Conservation (phyloP, 768 basidiomycete genomes). For the Pholiota molesta region DNA sequence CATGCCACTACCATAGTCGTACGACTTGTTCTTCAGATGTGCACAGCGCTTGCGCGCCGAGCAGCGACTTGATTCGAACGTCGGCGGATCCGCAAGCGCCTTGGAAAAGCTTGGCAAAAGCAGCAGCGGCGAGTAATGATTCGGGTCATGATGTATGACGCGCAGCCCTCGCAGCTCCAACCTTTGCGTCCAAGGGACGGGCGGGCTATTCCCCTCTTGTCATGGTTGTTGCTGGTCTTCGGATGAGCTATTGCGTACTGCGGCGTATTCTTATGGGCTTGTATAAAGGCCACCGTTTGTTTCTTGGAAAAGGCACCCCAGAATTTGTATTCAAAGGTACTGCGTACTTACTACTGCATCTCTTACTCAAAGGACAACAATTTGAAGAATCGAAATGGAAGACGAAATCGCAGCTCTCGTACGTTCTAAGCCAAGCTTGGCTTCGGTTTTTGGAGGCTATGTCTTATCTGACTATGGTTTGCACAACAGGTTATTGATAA, state of each 20-base stretch:
- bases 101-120: too few relatives aligned
- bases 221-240: too few relatives aligned
- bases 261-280: not conserved
- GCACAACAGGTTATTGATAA: constrained; percentile 77
- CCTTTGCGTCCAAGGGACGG: too few relatives aligned
- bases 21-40: too few relatives aligned
- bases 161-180: too few relatives aligned
- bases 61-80: too few relatives aligned
- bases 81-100: too few relatives aligned
- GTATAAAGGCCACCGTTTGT: not conserved
- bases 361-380: not conserved
- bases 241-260: not conserved
- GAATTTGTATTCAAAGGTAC: not conserved
- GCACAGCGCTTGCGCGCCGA: too few relatives aligned
- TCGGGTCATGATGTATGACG: too few relatives aligned
- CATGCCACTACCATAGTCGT: too few relatives aligned
- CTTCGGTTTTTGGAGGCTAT: not conserved
- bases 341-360: not conserved
- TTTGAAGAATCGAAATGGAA: not conserved
- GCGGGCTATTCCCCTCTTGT: too few relatives aligned
- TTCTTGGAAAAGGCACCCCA: not conserved
- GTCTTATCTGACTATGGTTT: not conserved
- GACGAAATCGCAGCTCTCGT: constrained; percentile 53
- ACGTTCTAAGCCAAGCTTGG: constrained; percentile 30
- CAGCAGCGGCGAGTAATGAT: too few relatives aligned